Conservation (phyloP, 768 basidiomycete species). For the Artomyces pyxidatus region DNA sequence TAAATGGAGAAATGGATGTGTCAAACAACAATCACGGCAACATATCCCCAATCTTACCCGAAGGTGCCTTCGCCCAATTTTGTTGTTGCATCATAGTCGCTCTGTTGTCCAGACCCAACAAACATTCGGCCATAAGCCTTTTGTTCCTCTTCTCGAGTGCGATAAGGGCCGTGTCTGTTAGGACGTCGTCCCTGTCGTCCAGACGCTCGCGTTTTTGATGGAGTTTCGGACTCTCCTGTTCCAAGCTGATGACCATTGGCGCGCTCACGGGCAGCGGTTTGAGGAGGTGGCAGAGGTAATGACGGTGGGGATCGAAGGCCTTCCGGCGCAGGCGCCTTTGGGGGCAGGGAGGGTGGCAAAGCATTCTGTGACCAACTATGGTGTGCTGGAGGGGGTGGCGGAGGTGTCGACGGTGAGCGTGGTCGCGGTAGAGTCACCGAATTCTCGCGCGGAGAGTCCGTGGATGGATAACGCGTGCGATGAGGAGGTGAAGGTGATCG, state of each 20-base stretch:
- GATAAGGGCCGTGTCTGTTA: slow-evolving; percentile 37
- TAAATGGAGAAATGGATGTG: slow-evolving; percentile 4
- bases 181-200: slow-evolving; percentile 16
- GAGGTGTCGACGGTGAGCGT: slow-evolving; percentile 16
- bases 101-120: slow-evolving; percentile 59
- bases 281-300: slow-evolving; percentile 5
- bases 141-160: slow-evolving; percentile 57
- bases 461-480: slow-evolving; percentile 15
- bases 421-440: slow-evolving; percentile 16
- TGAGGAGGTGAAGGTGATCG: slow-evolving; percentile 7
- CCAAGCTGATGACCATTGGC: not conserved
- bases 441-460: slow-evolving; percentile 11
- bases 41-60: slow-evolving; percentile 66
- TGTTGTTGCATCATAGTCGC: slow-evolving; percentile 71
- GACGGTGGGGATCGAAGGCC: slow-evolving; percentile 33
- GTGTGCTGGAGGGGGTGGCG: slow-evolving; percentile 16
- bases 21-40: slow-evolving; percentile 4
- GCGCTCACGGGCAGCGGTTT: not conserved
- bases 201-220: not conserved
- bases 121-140: slow-evolving; percentile 62
- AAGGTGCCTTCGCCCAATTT: slow-evolving; percentile 98
- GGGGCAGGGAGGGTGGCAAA: slow-evolving; percentile 26
- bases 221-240: not conserved
- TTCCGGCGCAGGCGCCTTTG: slow-evolving; percentile 36
- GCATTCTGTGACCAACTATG: slow-evolving; percentile 20